Percentiles rank a stretch among this genome's conserved stretches.
These are phyloP conservation scores for Penicillium hesseltinei DNA, from an alignment of 2,329 filamentous ascomycete genomes.

Conservation along the genomic window DNA sequence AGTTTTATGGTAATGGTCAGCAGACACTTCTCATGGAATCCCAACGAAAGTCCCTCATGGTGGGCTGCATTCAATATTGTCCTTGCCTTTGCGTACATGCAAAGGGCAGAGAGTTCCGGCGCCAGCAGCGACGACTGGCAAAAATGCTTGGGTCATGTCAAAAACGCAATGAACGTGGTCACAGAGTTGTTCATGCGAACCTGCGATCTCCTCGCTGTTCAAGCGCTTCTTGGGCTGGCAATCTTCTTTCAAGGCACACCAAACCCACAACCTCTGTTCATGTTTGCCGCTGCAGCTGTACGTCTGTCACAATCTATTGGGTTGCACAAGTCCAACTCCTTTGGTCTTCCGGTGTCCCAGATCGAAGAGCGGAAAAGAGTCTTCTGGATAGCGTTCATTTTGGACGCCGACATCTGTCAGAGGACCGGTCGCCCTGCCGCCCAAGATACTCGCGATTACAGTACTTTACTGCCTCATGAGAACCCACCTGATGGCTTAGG, in stretches of 20 bases:
- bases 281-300: slow-evolving; percentile 22
- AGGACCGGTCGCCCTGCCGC: slow-evolving; percentile 20
- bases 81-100: slow-evolving; percentile 19
- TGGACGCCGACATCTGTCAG: slow-evolving; percentile 25
- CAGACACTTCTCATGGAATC: slow-evolving; percentile 21
- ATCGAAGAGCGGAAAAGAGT: slow-evolving; percentile 18
- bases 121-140: slow-evolving; percentile 15
- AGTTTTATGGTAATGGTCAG: slow-evolving; percentile 11
- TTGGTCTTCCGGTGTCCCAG: slow-evolving; percentile 11
- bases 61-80: slow-evolving; percentile 23
- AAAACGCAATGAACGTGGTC: slow-evolving; percentile 21
- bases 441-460: slow-evolving; percentile 20
- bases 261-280: slow-evolving; percentile 23
- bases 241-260: slow-evolving; percentile 26
- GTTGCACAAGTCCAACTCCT: slow-evolving; percentile 16
- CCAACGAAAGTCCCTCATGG: slow-evolving; percentile 20
- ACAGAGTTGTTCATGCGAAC: slow-evolving; percentile 19
- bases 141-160: slow-evolving; percentile 19
- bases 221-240: slow-evolving; percentile 21
- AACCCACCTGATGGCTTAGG: slow-evolving; percentile 12
- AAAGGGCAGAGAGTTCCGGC: slow-evolving; percentile 10
- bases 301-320: slow-evolving; percentile 24
- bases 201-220: slow-evolving; percentile 19
- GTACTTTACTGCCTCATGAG: slow-evolving; percentile 12
- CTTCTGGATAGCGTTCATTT: slow-evolving; percentile 24